These are phyloP conservation scores for Mycena albidolilacea DNA, from an alignment of 768 basidiomycete genomes.

Conservation along the genomic window DNA sequence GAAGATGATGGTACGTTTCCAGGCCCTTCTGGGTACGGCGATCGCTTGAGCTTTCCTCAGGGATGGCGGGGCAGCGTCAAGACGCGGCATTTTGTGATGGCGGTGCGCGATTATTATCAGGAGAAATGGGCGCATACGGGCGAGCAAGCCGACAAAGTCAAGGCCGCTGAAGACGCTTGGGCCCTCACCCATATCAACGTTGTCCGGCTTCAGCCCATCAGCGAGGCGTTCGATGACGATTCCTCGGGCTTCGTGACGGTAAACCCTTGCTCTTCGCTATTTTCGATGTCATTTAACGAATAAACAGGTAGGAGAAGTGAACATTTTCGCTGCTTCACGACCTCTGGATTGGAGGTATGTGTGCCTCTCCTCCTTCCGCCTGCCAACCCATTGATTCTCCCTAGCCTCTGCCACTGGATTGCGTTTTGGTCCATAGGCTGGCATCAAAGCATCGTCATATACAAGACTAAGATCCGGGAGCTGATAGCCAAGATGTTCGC, in stretches of 20 bases:
- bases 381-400: no score
- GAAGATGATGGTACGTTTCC: slow-evolving; percentile 47
- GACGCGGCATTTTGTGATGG: slow-evolving; percentile 51
- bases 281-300: no score
- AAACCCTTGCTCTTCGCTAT: no score
- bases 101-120: slow-evolving; percentile 51
- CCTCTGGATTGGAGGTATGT: slow-evolving; percentile 48
- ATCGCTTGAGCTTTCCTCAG: slow-evolving; percentile 33
- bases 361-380: no score
- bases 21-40: no score
- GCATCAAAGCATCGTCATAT: slow-evolving; percentile 35
- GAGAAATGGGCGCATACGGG: slow-evolving; percentile 30
- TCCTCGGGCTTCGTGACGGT: slow-evolving; percentile 52
- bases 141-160: slow-evolving; percentile 25
- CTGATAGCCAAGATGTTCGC: slow-evolving; percentile 42
- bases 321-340: slow-evolving; percentile 44
- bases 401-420: slow-evolving; percentile 42
- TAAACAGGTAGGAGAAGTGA: slow-evolving; percentile 42
- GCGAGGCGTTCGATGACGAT: slow-evolving; percentile 55
- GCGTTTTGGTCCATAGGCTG: slow-evolving; percentile 51
- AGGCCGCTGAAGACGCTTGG: slow-evolving; percentile 42
- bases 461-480: slow-evolving; percentile 35
- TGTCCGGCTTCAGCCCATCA: slow-evolving; percentile 44
- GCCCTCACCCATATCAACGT: slow-evolving; percentile 47
- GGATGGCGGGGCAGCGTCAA: slow-evolving; percentile 54